phyloP scores from a whole-genome alignment of 192 early-diverging fungal genomes.

The Fimicolochytrium jonesii region DNA sequence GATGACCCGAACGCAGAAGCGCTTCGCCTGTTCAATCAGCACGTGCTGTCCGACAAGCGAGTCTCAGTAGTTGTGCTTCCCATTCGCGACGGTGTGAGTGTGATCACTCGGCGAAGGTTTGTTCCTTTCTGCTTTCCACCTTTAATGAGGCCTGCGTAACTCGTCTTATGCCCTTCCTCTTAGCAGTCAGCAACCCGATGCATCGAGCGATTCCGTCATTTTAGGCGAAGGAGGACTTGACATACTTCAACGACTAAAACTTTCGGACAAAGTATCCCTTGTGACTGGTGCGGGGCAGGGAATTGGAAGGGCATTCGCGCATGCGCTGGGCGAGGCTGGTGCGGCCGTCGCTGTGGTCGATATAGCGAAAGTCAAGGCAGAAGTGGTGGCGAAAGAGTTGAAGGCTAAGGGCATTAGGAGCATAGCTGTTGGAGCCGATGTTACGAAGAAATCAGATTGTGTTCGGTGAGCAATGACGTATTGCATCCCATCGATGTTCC shows the following conservation, averaged over 20 bases:
- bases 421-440: neutral
- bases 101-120: neutral
- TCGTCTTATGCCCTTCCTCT: no score
- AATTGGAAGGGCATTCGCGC: neutral
- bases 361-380: neutral
- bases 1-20: neutral
- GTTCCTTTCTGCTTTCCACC: no score
- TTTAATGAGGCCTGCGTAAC: no score
- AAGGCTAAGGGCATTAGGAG: neutral
- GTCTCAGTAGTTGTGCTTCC: neutral
- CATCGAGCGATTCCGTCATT: neutral
- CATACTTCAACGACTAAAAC: neutral
- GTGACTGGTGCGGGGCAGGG: constrained; percentile 1
- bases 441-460: neutral
- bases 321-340: neutral
- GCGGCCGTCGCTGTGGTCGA: constrained; percentile 1
- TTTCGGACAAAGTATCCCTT: neutral
- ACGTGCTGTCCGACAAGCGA: neutral
- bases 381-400: neutral
- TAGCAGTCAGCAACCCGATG: no score
- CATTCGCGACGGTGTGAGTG: neutral
- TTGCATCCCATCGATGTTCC: no score
- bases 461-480: neutral
- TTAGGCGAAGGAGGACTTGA: neutral
- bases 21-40: neutral